Evolutionary conservation across 768 basidiomycete genomes (phyloP).

Genomic region (Amanita exitialis): DNA sequence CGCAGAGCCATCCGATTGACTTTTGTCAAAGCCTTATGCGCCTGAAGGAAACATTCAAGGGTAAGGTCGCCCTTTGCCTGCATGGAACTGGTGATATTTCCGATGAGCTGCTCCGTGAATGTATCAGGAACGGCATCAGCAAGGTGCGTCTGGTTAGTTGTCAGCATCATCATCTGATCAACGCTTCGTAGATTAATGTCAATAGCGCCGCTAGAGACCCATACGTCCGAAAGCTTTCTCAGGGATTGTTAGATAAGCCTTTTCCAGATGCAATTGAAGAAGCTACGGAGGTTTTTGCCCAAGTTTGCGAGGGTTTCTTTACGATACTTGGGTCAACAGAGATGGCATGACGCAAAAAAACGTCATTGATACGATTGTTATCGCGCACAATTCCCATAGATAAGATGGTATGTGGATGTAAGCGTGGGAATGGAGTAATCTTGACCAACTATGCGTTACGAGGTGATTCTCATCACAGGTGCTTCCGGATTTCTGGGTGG

Average conservation of each 20-base stretch:
- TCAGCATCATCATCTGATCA: neutral
- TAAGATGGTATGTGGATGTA: neutral
- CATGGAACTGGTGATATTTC: conserved; percentile 37
- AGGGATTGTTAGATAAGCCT: conserved; percentile 21
- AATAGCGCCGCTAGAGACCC: conserved; percentile 38
- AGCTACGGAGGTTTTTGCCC: conserved; percentile 31
- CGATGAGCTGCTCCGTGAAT: conserved; percentile 32
- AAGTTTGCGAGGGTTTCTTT: conserved; percentile 31
- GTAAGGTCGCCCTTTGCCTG: conserved; percentile 27
- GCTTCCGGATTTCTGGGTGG: conserved; percentile 31
- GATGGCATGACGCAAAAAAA: conserved; percentile 11
- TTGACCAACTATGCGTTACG: neutral
- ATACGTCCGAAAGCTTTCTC: conserved; percentile 25
- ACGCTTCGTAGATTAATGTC: conserved; percentile 26
- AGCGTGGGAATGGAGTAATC: neutral
- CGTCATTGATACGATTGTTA: neutral
- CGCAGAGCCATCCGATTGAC: neutral
- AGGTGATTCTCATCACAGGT: conserved; percentile 32
- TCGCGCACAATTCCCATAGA: neutral
- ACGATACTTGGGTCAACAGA: conserved; percentile 29
- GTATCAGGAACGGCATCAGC: conserved; percentile 35
- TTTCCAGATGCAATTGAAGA: conserved; percentile 37
- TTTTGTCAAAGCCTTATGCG: conserved; percentile 22
- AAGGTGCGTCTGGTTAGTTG: conserved; percentile 18
- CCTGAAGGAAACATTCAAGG: conserved; percentile 24